A percentile compares a stretch with the other conserved stretches of the same genome.
These are phyloP conservation scores for Fusarium sulawesiense DNA, from an alignment of 2,329 filamentous ascomycete species.

Conservation along the genomic window DNA sequence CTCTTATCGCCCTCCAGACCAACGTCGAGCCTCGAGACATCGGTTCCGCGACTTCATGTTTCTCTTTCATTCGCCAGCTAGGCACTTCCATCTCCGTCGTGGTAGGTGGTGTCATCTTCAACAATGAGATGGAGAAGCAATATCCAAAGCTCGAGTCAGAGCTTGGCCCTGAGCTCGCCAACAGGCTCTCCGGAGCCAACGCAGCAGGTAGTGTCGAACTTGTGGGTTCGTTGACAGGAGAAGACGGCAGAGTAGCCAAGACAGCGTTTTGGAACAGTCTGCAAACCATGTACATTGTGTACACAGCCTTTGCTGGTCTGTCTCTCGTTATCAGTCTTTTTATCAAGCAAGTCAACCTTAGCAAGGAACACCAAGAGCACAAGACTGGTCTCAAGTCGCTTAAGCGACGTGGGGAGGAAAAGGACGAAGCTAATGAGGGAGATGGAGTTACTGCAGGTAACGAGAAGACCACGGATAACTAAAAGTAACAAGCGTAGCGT, in stretches of 20 bases:
- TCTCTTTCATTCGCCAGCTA: slow-evolving; percentile 75
- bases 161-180: slow-evolving; percentile 63
- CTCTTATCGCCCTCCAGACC: slow-evolving; percentile 75
- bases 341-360: slow-evolving; percentile 62
- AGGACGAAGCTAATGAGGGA: not conserved
- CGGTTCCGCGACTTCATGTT: slow-evolving; percentile 74
- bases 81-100: slow-evolving; percentile 76
- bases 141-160: slow-evolving; percentile 59
- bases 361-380: slow-evolving; percentile 66
- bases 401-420: slow-evolving; percentile 47
- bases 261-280: slow-evolving; percentile 62
- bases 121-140: slow-evolving; percentile 75
- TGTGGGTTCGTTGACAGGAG: slow-evolving; percentile 62
- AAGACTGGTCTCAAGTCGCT: slow-evolving; percentile 66
- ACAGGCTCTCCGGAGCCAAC: slow-evolving; percentile 66
- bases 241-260: slow-evolving; percentile 57
- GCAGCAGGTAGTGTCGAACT: slow-evolving; percentile 70
- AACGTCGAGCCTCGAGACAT: slow-evolving; percentile 71
- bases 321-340: slow-evolving; percentile 62
- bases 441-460: slow-evolving; percentile 10
- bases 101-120: slow-evolving; percentile 81
- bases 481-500: not conserved
- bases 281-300: slow-evolving; percentile 69
- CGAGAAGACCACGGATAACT: slow-evolving; percentile 34
- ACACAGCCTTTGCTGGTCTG: slow-evolving; percentile 60